Evolutionary conservation across 164 flowering plant species (phyloP), one percentile per base, ranked within the genome.

Genomic region (Dillenia turbinata): DNA sequence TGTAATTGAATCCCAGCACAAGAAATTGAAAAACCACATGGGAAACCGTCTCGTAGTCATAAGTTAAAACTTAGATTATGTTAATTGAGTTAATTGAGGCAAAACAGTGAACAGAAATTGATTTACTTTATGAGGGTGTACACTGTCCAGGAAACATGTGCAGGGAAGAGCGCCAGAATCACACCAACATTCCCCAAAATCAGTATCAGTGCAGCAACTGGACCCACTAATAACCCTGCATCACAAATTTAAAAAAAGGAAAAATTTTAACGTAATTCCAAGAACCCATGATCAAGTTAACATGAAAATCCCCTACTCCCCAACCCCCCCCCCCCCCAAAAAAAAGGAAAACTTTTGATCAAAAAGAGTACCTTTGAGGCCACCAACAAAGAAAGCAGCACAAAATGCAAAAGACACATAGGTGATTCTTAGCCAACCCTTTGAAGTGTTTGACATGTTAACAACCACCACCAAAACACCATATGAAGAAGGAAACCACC

Each of bases 61-160:
- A 56, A 52, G 8, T 24, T 19, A 12, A 47, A 15, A 47, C 1
- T 33, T 45, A 49, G 19, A 51, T 24, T 26, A 57, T 44, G 24
- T 57, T 57, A 10, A 9, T 24, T 24, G 9, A 13, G 47, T 14
- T 19, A 12, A 43, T 52, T 52, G 10, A 52, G 55, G 40, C 40
- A 45, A 45, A 15, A 44, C 1, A n/a, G 9, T 10, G 10, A 12
- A 1, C 47, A 40, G 17, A 44, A 48, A 10, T 10, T 11, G 55
- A 76, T 66, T 69, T 80, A 93, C 98, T 80, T 87, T 43, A 86
- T 44, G 67, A 90, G 67, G 71, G 92, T 77, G 69, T 84, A 82
- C 17, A 85, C 67, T 26, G 96, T 85, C 96, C 94, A 93, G 55
- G 61, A 73, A 81, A 90, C 83, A 81, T 93, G 97, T 22, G 81